Percentiles rank a stretch among this genome's conserved stretches.
These are phyloP conservation scores for Annona squamosa DNA, from an alignment of 164 flowering plant species.

Conservation along the genomic window DNA sequence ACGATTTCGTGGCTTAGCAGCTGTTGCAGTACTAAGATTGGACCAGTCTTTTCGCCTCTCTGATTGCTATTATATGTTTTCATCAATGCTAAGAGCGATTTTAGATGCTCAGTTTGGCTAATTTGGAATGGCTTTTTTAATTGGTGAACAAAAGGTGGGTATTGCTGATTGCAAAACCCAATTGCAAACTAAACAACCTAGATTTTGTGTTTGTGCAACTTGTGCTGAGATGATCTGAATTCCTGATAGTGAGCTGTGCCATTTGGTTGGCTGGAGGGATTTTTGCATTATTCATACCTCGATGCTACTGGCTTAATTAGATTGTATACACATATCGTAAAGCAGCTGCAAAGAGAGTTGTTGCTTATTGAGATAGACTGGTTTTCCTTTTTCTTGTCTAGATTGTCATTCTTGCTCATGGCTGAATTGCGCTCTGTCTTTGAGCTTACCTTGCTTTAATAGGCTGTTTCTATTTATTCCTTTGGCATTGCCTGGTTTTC, in stretches of 20 bases:
- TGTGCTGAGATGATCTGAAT: background rate
- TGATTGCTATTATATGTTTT: background rate
- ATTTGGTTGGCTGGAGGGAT: background rate
- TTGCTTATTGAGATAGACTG: background rate
- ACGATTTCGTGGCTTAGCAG: background rate
- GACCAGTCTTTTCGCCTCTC: background rate
- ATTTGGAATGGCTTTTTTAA: background rate
- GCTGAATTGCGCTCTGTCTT: background rate
- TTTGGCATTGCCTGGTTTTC: background rate
- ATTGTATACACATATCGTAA: background rate
- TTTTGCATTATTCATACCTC: background rate
- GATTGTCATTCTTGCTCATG: background rate
- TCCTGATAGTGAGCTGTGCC: background rate
- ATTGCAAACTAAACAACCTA: background rate
- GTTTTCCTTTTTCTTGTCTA: background rate
- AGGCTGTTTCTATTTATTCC: background rate
- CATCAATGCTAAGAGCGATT: background rate
- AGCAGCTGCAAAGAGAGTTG: background rate
- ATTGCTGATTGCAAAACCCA: background rate
- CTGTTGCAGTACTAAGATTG: conserved; percentile 1
- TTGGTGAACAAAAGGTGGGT: background rate
- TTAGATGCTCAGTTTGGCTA: background rate
- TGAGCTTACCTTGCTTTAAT: too few relatives aligned
- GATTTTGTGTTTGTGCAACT: background rate
- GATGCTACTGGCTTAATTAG: background rate